These are phyloP conservation scores for Wallacemonas sp. DNA, from an alignment of 208 protist species.

Conservation along the genomic window DNA sequence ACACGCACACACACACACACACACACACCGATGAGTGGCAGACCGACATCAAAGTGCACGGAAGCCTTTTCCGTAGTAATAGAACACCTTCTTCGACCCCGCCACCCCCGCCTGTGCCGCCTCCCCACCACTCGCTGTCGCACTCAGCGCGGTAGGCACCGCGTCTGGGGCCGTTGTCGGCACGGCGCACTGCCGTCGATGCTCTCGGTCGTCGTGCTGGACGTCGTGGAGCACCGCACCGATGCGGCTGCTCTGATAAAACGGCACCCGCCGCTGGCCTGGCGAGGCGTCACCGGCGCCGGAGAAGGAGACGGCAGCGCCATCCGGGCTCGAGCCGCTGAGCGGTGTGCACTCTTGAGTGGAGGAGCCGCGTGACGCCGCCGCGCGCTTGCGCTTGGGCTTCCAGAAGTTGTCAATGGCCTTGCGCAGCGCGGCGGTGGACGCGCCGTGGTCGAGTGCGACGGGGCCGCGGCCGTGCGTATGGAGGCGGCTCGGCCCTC, in stretches of 20 bases:
- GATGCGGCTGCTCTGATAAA: neutral
- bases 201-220: neutral
- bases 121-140: neutral
- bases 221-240: neutral
- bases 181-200: neutral
- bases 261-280: neutral
- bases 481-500: neutral
- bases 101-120: neutral
- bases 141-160: neutral
- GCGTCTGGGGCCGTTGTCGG: neutral
- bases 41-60: neutral
- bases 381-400: no score
- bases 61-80: constrained; percentile 10
- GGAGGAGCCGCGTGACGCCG: neutral
- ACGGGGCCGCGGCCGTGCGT: neutral
- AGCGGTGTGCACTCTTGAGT: neutral
- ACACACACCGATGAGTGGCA: constrained; percentile 5
- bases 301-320: neutral
- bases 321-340: neutral
- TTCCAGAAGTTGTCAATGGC: no score
- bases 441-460: neutral
- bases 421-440: no score
- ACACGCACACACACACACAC: neutral
- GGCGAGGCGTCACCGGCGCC: neutral
- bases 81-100: neutral